Percentiles rank a stretch among this genome's conserved stretches.
Evolutionary conservation across 2,329 filamentous ascomycete genomes (phyloP).

Genomic region (Penicillium hesseltinei): DNA sequence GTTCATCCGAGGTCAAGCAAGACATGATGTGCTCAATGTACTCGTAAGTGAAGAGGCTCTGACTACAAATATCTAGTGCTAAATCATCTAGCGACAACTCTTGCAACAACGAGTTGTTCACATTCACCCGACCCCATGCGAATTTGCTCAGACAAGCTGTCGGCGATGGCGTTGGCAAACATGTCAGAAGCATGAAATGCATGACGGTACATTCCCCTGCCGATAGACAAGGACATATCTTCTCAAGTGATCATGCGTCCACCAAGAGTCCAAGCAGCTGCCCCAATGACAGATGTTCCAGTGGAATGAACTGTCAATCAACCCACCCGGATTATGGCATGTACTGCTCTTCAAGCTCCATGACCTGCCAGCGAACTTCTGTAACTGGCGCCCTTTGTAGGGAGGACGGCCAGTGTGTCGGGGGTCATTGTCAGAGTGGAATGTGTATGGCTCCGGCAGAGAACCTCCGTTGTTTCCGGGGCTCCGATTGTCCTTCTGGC

Average conservation of each 20-base stretch:
- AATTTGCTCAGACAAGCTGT: neutral
- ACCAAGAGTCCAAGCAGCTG: constrained; percentile 1
- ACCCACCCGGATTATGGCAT: neutral
- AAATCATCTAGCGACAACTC: neutral
- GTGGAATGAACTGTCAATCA: neutral
- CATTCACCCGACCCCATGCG: neutral
- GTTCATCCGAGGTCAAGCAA: neutral
- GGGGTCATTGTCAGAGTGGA: neutral
- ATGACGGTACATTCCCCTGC: neutral
- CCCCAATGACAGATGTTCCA: neutral
- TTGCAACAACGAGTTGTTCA: constrained; percentile 2
- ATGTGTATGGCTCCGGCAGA: neutral
- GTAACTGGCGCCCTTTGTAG: neutral
- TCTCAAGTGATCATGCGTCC: neutral
- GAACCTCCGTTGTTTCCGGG: neutral
- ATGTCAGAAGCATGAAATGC: constrained; percentile 1
- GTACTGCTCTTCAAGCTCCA: neutral
- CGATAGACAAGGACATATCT: neutral
- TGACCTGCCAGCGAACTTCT: neutral
- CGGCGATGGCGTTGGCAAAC: neutral
- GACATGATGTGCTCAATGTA: constrained; percentile 8
- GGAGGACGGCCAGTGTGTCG: neutral
- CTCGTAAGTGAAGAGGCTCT: neutral
- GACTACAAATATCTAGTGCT: neutral
- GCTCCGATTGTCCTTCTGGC: neutral